Evolutionary conservation across 345 rosid genomes (phyloP), one percentile per base, ranked within the genome.

Genomic region (Citrus hindsii): DNA sequence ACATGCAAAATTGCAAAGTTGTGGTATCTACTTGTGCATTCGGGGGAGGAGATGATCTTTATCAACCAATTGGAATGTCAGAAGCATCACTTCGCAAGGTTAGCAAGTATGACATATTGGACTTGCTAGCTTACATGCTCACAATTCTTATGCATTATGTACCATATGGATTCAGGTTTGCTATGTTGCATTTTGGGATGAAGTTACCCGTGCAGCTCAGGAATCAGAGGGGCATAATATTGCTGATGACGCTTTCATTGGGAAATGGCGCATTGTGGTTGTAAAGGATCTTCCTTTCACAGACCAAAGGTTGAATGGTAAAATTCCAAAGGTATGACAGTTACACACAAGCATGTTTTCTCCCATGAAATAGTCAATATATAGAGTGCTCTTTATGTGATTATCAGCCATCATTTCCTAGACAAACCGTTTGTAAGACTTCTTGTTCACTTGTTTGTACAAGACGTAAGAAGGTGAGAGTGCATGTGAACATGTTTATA

Each of bases 1-100:
- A 87, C 86, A 85, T 93, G 97, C 48, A 76, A 78, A 85, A 73
- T 61, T 92, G 97, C 82, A 73, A 83, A 82, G 86, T 80, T 56
- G 98, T 88, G 14, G 97, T 95, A 68, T 91, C 98, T 74, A 95
- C 98, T 38, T 95, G 97, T 89, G 92, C 98, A 6, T 95, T 95
- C 85, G 99, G 99, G 64, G 99, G 99, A 77, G 99, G 99, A 61
- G 99, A 95, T 86, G 88, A 91, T 80, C 99, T 95, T 81, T 91
- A 93, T 82, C 89, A 93, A 75, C 99, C 99, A 73, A 95, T 95
- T 81, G 98, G 96, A 82, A 92, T 92, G 93, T 82, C 89, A 10
- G 81, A 89, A 58, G 82, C 90, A 67, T 90, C 99, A 7, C 80
- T 83, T 81, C 80, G 76, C 81, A 95, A 91, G 94, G 99, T 95